These are phyloP conservation scores for Cystobasidium sp. DNA, from an alignment of 1,284 basidiomycete genomes.

Conservation along the genomic window DNA sequence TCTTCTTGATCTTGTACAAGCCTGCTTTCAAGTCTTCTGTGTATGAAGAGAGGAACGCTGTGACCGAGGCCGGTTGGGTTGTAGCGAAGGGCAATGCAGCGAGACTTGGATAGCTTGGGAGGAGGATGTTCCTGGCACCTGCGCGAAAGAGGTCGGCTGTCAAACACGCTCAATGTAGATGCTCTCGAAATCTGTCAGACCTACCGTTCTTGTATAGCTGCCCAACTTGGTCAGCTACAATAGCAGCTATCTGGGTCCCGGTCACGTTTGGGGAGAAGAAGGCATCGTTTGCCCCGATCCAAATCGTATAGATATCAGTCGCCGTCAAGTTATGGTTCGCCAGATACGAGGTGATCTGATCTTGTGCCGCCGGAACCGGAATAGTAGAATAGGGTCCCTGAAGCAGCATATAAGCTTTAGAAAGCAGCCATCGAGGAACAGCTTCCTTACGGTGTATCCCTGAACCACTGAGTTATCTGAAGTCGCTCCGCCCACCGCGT, in stretches of 20 bases:
- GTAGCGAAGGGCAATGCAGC: slow-evolving; percentile 16
- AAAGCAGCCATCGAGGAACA: not conserved
- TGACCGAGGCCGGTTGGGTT: slow-evolving; percentile 3
- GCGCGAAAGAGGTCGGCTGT: not conserved
- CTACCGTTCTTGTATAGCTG: slow-evolving; percentile 16
- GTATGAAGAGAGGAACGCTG: slow-evolving; percentile 19
- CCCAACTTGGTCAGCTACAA: slow-evolving; percentile 25
- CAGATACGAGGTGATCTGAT: slow-evolving; percentile 21
- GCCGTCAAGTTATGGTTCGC: not conserved
- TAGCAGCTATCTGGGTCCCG: slow-evolving; percentile 9
- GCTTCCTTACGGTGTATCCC: slow-evolving; percentile 27
- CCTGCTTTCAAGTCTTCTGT: not conserved
- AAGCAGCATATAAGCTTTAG: not conserved
- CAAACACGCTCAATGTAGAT: not conserved
- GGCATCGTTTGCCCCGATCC: slow-evolving; percentile 30
- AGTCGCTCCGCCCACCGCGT: slow-evolving; percentile 37
- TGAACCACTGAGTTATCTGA: slow-evolving; percentile 30
- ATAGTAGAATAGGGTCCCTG: slow-evolving; percentile 30
- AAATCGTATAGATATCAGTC: slow-evolving; percentile 23
- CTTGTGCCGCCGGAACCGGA: slow-evolving; percentile 25
- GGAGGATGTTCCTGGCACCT: slow-evolving; percentile 27
- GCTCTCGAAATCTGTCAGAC: not conserved
- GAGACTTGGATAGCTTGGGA: slow-evolving; percentile 23
- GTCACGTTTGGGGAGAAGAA: slow-evolving; percentile 31
- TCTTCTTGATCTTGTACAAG: slow-evolving; percentile 25